Evolutionary conservation across 176 grass and related monocot genomes (phyloP).

Genomic region (Miscanthus lutarioriparius): DNA sequence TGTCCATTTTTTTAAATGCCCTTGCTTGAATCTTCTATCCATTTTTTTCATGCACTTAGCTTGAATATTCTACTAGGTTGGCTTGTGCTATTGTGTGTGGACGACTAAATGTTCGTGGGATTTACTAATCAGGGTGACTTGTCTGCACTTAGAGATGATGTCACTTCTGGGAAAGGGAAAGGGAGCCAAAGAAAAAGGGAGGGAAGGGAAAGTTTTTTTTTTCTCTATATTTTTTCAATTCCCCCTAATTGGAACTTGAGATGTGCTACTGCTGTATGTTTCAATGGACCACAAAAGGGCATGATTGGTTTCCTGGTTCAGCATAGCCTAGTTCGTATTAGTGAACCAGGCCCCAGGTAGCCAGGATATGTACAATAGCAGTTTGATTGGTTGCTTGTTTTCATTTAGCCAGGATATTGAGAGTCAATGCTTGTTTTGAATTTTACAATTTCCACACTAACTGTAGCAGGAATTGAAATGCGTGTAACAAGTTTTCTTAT

Average conservation of each 20-base stretch:
- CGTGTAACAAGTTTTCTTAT: neutral
- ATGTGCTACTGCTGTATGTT: neutral
- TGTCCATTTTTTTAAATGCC: neutral
- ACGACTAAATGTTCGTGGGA: neutral
- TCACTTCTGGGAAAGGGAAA: neutral
- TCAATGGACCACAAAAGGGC: neutral
- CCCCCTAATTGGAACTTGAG: neutral
- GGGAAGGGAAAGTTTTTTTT: neutral
- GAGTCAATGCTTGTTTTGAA: no score
- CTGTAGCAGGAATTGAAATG: neutral
- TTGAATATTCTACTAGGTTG: neutral
- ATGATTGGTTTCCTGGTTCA: neutral
- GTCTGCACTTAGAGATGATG: neutral
- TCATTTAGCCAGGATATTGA: no score
- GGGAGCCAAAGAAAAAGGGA: neutral
- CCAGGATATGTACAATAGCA: no score
- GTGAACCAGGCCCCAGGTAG: no score
- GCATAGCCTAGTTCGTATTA: no score
- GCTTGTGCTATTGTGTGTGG: neutral
- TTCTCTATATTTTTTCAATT: neutral
- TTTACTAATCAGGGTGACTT: neutral
- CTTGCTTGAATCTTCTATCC: neutral
- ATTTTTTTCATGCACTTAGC: neutral
- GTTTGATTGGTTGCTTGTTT: no score
- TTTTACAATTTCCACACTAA: neutral